Base-by-base conservation (phyloP, 768 basidiomycete species). In the Termitomyces sp. region DNA sequence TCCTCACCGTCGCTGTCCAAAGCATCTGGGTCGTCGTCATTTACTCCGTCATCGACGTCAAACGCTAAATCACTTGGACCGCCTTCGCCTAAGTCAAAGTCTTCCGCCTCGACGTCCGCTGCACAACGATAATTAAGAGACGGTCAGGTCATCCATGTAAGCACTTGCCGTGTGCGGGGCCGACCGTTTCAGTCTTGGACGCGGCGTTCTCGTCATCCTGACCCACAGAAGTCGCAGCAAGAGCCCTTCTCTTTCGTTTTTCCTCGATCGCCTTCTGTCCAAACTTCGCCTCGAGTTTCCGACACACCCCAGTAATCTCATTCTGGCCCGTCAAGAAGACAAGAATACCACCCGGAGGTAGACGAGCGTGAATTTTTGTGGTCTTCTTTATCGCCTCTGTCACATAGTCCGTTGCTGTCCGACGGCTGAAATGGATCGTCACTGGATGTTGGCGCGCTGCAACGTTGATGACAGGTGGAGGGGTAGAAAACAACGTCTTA, bases 321-420 rank as follows among this genome's bases (percentile, higher is more conserved):
- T 92, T 92, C 74, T 98, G 96, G 22, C 97, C 97, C 0, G 97
- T 98, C 65, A 98, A 77, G 72, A 97, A 97, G 52, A 96, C 86
- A 53, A 99, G 80, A 39, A 99, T 89, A 4, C 96, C 97, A 0
- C 97, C 97, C 0, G 92, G 86, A 2, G 97, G 97, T 20, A 99
- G 77, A 18, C 94, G 86, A 16, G 91, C 83, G 73, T 99, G 97
- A 46, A 99, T 98, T 74, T 97, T 96, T 60, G 81, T 78, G 2
- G 93, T 82, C 73, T 99, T 99, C 70, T 88, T 91, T 67, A 96
- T 85, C 2, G 94, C 92, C 72, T 98, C 94, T 2, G 82, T 84
- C 50, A 98, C 86, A 68, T 98, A 98, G 72, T 98, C 93, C 7
- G 91, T 80, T 2, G 82, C 74, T 0, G 97, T 99, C 40, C 88